Percentiles rank a stretch among this genome's conserved stretches.
These are phyloP conservation scores for Podaxis sp. DNA, from an alignment of 768 basidiomycete genomes.

Conservation along the genomic window DNA sequence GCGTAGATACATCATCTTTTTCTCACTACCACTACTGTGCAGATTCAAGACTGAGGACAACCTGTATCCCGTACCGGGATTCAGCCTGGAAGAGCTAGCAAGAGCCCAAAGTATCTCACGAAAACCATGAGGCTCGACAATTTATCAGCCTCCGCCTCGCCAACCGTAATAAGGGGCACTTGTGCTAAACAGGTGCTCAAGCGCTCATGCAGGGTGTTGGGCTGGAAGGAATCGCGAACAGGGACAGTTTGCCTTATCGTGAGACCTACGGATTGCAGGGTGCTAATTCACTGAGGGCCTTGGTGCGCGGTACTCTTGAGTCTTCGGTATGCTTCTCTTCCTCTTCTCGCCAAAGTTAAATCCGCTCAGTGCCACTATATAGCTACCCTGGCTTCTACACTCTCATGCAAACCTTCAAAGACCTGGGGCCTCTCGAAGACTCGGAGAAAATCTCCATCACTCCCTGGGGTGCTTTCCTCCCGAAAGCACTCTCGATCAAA, in stretches of 20 bases:
- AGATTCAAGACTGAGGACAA: too few species aligned
- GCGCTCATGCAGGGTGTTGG: slow-evolving; percentile 40
- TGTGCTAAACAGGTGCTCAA: too few species aligned
- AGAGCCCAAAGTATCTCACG: too few species aligned
- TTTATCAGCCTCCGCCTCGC: too few species aligned
- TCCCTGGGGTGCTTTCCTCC: slow-evolving; percentile 38
- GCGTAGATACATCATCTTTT: too few species aligned
- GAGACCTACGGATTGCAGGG: slow-evolving; percentile 56
- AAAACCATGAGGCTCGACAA: too few species aligned
- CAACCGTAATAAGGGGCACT: too few species aligned
- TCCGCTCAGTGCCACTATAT: slow-evolving; percentile 2
- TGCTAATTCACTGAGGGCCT: slow-evolving; percentile 45
- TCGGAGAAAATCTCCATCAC: slow-evolving; percentile 31
- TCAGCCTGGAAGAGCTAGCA: too few species aligned
- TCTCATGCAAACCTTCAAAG: slow-evolving; percentile 70
- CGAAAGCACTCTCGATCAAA: slow-evolving; percentile 24
- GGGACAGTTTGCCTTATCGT: slow-evolving; percentile 74
- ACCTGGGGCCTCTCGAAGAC: slow-evolving; percentile 64
- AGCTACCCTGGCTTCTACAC: slow-evolving; percentile 85
- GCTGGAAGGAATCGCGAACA: slow-evolving; percentile 85
- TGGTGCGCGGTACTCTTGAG: slow-evolving; percentile 84
- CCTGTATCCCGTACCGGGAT: too few species aligned
- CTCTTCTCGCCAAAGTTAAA: neutral
- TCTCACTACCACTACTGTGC: too few species aligned
- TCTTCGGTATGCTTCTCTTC: slow-evolving; percentile 51